Evolutionary conservation across 371 early-diverging fungal species (phyloP), one percentile per base, ranked within the genome.

Genomic region (Coemansia sp.): DNA sequence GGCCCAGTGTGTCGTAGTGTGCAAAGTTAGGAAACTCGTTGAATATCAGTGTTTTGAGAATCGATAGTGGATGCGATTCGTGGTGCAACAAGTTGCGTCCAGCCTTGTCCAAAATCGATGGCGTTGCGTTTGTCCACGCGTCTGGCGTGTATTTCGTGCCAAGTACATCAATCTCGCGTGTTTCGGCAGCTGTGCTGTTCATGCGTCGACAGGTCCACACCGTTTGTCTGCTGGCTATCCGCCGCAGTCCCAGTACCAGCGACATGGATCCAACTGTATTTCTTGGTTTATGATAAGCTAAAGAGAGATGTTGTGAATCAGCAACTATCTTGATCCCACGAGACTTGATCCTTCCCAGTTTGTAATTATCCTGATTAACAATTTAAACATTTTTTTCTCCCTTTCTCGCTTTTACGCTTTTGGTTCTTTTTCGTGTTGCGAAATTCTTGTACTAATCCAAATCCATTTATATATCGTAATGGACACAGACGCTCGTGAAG

Each of bases 31-130:
- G 80, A 70, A 90, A 93, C 69, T 93, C 85, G 42, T 81, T 66
- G 56, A 90, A 91, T 64, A 98, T 95, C 51, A 86, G 84, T 7
- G 85, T 81, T 64, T 93, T 92, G 59, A 97, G 85, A 68, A 94
- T 94, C 26, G 87, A 86, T 68, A 96, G 84, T 5, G 98, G 97
- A 68, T 97, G 94, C 52, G 86, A 84, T n/a, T 86, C 90, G n/a
- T 86, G 83, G 20, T 87, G 85, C 70, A 94, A 92, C 20, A 98
- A 85, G 28, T 89, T 84, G 25, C 93, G 88, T 0, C 85, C 84
- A 7, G 89, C 86, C 78, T 94, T 94, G 42, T 86, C 79, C 25
- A 94, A 81, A 14, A 97, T 90, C 2, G 89, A 85, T 2, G 88
- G 83, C 0, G 93, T 86, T 1, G 93, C 84, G 79, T 98, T 98